Evolutionary conservation across 495 filamentous ascomycete genomes (phyloP).

Genomic region (Tuber brumale): DNA sequence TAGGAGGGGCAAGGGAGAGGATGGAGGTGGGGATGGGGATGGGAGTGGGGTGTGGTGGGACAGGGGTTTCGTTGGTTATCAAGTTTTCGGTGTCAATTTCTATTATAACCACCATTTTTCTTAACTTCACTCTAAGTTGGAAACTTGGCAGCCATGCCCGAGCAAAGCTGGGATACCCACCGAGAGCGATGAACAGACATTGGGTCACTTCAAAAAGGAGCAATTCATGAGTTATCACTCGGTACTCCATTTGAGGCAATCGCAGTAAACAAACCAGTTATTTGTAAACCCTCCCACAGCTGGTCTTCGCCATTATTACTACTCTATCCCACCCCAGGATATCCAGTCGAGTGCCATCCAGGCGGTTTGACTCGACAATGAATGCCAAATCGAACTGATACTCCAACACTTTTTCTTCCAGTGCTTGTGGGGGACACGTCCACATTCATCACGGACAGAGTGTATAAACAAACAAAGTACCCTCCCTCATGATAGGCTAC

Average conservation of each 20-base stretch:
- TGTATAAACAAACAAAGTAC: too few relatives aligned
- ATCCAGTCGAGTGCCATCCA: background rate
- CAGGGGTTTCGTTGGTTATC: background rate
- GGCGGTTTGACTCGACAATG: background rate
- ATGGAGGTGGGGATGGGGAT: background rate
- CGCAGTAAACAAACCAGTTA: background rate
- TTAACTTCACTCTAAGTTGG: background rate
- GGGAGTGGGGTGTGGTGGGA: background rate
- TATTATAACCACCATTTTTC: background rate
- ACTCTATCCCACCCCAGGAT: background rate
- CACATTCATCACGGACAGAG: too few relatives aligned
- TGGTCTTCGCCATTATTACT: background rate
- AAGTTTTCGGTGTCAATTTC: background rate
- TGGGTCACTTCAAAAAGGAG: background rate
- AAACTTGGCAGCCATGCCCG: too few relatives aligned
- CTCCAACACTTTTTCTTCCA: background rate
- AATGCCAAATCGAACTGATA: background rate
- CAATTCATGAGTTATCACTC: background rate
- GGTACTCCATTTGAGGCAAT: background rate
- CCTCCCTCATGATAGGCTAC: too few relatives aligned
- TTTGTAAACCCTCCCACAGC: background rate
- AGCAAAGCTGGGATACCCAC: too few relatives aligned
- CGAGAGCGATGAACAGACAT: background rate
- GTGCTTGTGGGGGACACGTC: too few relatives aligned
- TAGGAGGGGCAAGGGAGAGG: background rate